Conservation (phyloP, 2,329 filamentous ascomycete genomes). For the Colletotrichum eleusines region DNA sequence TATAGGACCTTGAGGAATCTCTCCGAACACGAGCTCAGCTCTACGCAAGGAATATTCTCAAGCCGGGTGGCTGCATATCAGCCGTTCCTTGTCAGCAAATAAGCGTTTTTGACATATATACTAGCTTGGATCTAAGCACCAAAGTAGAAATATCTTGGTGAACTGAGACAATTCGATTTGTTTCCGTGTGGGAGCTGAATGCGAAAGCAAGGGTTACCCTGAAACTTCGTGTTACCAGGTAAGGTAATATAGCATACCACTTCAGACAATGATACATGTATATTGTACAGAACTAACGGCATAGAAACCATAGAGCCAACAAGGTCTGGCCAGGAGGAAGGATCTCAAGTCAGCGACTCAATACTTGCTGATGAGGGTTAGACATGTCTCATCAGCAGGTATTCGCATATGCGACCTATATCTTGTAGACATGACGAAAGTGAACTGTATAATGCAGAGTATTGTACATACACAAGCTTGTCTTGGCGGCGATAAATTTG, state of each 20-base stretch:
- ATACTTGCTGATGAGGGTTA: not conserved
- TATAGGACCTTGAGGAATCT: conserved; percentile 43
- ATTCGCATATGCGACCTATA: not conserved
- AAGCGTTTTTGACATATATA: not conserved
- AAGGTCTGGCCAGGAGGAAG: too few species aligned
- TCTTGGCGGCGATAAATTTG: not conserved
- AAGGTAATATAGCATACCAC: not conserved
- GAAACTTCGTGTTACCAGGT: not conserved
- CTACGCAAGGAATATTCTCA: conserved; percentile 1
- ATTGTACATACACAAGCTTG: too few species aligned
- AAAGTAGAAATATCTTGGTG: not conserved
- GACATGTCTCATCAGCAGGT: not conserved
- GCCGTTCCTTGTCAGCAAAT: conserved; percentile 1
- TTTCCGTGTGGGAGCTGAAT: not conserved
- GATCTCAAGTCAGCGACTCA: too few species aligned
- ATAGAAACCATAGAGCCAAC: not conserved
- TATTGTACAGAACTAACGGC: not conserved
- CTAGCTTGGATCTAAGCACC: not conserved
- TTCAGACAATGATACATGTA: not conserved
- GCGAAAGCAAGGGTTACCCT: not conserved
- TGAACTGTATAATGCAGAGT: too few species aligned
- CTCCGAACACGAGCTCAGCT: conserved; percentile 32
- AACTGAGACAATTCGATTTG: not conserved
- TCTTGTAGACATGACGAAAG: too few species aligned
- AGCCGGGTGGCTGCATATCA: conserved; percentile 22